phyloP scores from a whole-genome alignment of 306 rosid species.

The Cyclanthera cordifolia region DNA sequence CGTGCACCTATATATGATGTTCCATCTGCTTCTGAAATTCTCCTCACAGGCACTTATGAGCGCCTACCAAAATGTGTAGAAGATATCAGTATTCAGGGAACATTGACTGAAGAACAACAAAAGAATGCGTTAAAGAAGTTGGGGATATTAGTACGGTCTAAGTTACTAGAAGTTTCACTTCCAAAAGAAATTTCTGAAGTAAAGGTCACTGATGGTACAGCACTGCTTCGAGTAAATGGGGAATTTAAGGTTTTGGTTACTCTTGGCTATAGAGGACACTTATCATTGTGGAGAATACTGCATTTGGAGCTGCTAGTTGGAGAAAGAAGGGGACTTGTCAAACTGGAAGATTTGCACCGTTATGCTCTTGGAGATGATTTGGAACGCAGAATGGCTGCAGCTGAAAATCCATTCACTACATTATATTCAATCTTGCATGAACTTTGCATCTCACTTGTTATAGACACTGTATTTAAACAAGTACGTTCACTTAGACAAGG shows the following conservation, averaged over 20 bases:
- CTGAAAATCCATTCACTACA: slow-evolving; percentile 69
- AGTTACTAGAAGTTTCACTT: slow-evolving; percentile 61
- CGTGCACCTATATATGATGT: slow-evolving; percentile 97
- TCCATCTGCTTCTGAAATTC: slow-evolving; percentile 87
- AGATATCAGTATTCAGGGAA: slow-evolving; percentile 65
- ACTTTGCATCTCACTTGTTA: slow-evolving; percentile 76
- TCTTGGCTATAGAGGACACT: slow-evolving; percentile 90
- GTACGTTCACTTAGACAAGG: slow-evolving; percentile 82
- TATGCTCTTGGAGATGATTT: slow-evolving; percentile 80
- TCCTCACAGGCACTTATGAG: slow-evolving; percentile 63
- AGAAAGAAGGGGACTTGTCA: slow-evolving; percentile 54
- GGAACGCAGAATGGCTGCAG: slow-evolving; percentile 92
- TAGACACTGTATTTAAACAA: slow-evolving; percentile 91
- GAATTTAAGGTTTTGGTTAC: slow-evolving; percentile 83
- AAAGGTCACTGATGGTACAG: slow-evolving; percentile 70
- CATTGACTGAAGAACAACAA: slow-evolving; percentile 62
- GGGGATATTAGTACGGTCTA: slow-evolving; percentile 78
- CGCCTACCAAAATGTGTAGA: slow-evolving; percentile 87
- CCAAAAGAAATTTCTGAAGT: slow-evolving; percentile 78
- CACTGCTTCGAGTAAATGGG: slow-evolving; percentile 64
- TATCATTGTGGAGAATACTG: slow-evolving; percentile 95
- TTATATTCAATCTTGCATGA: slow-evolving; percentile 81
- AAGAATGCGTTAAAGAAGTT: slow-evolving; percentile 84
- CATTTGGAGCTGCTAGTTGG: slow-evolving; percentile 96
- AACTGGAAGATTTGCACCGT: slow-evolving; percentile 54